Conservation (phyloP, 306 rosid species). For the Ormosia semicastrata region DNA sequence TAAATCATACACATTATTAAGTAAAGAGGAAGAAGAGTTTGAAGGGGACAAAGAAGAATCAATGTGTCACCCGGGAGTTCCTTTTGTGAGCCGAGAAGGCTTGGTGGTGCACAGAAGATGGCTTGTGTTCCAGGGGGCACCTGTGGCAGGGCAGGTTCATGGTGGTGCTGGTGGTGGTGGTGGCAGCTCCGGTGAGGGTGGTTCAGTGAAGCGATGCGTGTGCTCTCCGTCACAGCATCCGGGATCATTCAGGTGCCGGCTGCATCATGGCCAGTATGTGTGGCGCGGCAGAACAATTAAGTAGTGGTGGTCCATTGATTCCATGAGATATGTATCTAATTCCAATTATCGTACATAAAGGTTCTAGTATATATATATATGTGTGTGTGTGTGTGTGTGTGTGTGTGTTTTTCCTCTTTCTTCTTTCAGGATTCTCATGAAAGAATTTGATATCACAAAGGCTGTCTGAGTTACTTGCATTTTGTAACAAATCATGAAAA, state of each 20-base stretch:
- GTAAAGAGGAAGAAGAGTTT: neutral
- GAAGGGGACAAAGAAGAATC: neutral
- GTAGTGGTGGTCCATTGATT: neutral
- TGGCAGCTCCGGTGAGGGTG: neutral
- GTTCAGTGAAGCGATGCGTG: slow-evolving; percentile 38
- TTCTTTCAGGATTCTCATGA: neutral
- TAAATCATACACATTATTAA: neutral
- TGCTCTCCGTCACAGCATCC: slow-evolving; percentile 88
- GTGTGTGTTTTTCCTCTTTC: neutral
- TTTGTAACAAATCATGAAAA: neutral
- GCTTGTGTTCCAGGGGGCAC: slow-evolving; percentile 27
- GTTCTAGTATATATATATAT: neutral
- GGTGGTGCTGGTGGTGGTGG: neutral
- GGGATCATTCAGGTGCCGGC: slow-evolving; percentile 87
- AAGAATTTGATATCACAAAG: slow-evolving; percentile 19
- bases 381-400: neutral
- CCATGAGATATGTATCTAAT: neutral
- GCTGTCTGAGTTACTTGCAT: neutral
- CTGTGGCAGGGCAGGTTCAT: slow-evolving; percentile 6
- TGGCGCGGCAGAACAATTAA: slow-evolving; percentile 53
- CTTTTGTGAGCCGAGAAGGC: slow-evolving; percentile 32
- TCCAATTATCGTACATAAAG: neutral
- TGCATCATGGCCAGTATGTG: slow-evolving; percentile 61
- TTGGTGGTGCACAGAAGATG: slow-evolving; percentile 32
- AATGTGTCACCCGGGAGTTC: slow-evolving; percentile 63